These are phyloP conservation scores for Apiospora hydei DNA, from an alignment of 2,329 filamentous ascomycete species.

Conservation along the genomic window DNA sequence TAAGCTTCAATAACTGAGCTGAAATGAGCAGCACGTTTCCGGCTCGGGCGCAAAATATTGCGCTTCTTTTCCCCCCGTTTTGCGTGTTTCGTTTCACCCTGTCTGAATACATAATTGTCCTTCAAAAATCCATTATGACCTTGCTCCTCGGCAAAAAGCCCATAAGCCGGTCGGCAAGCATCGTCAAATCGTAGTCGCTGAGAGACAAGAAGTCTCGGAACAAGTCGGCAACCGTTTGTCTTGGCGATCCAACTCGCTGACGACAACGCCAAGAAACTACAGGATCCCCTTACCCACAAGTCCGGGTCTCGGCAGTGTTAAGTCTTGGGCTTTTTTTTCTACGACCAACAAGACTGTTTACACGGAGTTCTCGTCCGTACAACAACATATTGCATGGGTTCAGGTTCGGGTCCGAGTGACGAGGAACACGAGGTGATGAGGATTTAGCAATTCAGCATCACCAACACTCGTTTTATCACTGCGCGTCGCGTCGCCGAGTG, in stretches of 20 bases:
- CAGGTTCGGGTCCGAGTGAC: not conserved
- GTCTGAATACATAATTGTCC: not conserved
- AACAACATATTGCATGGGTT: not conserved
- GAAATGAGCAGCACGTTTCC: not conserved
- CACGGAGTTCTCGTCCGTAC: not conserved
- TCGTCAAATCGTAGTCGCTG: not conserved
- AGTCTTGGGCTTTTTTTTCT: not conserved
- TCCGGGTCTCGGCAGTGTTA: not conserved
- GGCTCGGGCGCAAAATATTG: not conserved
- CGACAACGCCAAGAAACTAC: constrained; percentile 10
- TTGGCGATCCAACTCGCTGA: constrained; percentile 13
- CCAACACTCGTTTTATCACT: not conserved
- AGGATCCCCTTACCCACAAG: not conserved
- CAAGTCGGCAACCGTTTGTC: constrained; percentile 8
- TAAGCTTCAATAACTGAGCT: not conserved
- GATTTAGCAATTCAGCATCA: not conserved
- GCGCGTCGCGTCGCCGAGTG: not conserved
- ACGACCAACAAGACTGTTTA: not conserved
- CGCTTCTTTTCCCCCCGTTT: too few relatives aligned
- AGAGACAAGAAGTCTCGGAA: not conserved
- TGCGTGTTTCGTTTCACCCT: not conserved
- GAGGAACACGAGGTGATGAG: not conserved
- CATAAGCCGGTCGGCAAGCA: not conserved
- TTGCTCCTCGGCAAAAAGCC: not conserved
- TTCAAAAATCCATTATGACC: not conserved